These are phyloP conservation scores for Protomyces arabidopsidicola DNA, from an alignment of 1,139 yeast species.

Conservation along the genomic window DNA sequence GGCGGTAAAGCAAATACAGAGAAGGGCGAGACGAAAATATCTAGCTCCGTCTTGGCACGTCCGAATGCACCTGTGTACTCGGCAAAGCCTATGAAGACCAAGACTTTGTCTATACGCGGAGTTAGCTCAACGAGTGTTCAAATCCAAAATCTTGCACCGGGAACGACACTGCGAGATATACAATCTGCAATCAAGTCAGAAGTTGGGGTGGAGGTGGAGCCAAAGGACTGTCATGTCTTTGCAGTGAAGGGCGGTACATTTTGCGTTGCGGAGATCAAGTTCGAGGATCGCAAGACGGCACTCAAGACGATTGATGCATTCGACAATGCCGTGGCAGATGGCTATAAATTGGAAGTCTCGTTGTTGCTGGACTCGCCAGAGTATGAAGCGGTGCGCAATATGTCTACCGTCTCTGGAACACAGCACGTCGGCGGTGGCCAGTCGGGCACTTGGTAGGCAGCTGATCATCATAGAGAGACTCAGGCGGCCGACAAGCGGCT, in stretches of 20 bases:
- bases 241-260: slow-evolving; percentile 16
- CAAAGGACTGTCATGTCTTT: slow-evolving; percentile 4
- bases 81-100: not conserved
- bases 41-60: not conserved
- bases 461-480: too few species aligned
- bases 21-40: not conserved
- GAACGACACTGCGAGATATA: slow-evolving; percentile 18
- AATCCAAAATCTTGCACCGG: slow-evolving; percentile 18
- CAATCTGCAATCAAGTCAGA: slow-evolving; percentile 6
- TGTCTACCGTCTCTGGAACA: not conserved
- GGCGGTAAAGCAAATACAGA: not conserved
- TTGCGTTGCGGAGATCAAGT: slow-evolving; percentile 12
- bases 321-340: slow-evolving; percentile 13
- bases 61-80: not conserved
- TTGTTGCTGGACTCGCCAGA: not conserved
- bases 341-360: not conserved
- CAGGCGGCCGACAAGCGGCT: too few species aligned
- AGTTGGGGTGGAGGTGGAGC: slow-evolving; percentile 13
- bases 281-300: slow-evolving; percentile 21
- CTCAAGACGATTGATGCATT: slow-evolving; percentile 17
- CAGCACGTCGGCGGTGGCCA: not conserved
- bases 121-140: slow-evolving; percentile 18
- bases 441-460: not conserved
- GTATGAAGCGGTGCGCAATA: not conserved
- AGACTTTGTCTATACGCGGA: slow-evolving; percentile 11